Conservation (phyloP, 2,329 filamentous ascomycete genomes). For the Phaeosphaeria sp. region DNA sequence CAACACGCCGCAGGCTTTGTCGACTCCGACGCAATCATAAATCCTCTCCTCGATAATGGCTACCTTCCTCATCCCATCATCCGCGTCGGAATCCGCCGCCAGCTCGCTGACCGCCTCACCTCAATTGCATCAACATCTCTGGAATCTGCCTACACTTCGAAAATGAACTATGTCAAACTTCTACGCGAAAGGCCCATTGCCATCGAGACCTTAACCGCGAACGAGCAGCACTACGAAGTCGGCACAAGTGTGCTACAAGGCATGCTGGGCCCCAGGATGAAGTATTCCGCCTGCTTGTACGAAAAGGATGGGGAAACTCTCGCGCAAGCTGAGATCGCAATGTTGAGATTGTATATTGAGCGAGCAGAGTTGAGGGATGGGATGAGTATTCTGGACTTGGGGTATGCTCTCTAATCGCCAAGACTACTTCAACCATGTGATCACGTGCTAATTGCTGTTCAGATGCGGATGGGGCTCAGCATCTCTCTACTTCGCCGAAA, state of each 20-base stretch:
- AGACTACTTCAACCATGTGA: slow-evolving; percentile 11
- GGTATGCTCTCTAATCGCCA: slow-evolving; percentile 54
- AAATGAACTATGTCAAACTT: slow-evolving; percentile 68
- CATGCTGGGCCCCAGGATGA: slow-evolving; percentile 73
- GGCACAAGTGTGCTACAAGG: slow-evolving; percentile 68
- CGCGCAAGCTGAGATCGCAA: slow-evolving; percentile 69
- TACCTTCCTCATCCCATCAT: slow-evolving; percentile 70
- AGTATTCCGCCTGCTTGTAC: slow-evolving; percentile 74
- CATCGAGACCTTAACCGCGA: slow-evolving; percentile 70
- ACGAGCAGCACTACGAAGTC: slow-evolving; percentile 76
- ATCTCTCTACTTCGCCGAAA: slow-evolving; percentile 69
- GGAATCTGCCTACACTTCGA: slow-evolving; percentile 61
- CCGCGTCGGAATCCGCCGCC: slow-evolving; percentile 70
- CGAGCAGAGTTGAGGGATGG: slow-evolving; percentile 66
- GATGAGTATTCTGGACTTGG: slow-evolving; percentile 68
- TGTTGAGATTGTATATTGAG: slow-evolving; percentile 69
- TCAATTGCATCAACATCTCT: slow-evolving; percentile 63
- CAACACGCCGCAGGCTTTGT: slow-evolving; percentile 27
- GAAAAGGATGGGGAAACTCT: slow-evolving; percentile 63
- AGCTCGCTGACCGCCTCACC: slow-evolving; percentile 66
- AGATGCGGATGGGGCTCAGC: slow-evolving; percentile 75
- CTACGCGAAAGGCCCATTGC: slow-evolving; percentile 70
- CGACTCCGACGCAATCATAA: slow-evolving; percentile 33
- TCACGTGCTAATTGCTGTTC: neutral
- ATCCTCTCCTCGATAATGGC: slow-evolving; percentile 66